A percentile compares a stretch with the other conserved stretches of the same genome.
Evolutionary conservation across 1,284 basidiomycete genomes (phyloP).

Genomic region (Porodaedalea pini): DNA sequence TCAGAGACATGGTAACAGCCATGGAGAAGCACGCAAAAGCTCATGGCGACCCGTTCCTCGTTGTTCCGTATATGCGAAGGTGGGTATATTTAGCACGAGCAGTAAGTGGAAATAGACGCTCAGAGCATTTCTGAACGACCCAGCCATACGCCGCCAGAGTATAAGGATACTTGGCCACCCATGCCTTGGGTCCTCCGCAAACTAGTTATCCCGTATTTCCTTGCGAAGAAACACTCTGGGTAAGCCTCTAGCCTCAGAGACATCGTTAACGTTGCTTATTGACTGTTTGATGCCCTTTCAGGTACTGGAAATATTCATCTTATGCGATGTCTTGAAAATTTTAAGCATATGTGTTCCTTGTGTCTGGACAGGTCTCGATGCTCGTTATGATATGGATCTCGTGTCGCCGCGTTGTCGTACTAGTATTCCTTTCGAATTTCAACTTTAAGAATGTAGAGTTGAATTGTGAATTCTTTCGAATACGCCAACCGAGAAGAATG

Average conservation of each 20-base stretch:
- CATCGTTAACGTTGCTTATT: not conserved
- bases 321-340: conserved; percentile 26
- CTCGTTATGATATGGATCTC: too few species aligned
- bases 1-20: conserved; percentile 28
- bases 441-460: not conserved
- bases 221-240: conserved; percentile 35
- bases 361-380: too few species aligned
- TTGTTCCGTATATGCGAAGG: conserved; percentile 37
- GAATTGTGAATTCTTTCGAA: not conserved
- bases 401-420: not conserved
- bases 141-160: conserved; percentile 36
- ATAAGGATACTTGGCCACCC: conserved; percentile 35
- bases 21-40: conserved; percentile 32
- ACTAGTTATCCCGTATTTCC: conserved; percentile 33
- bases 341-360: too few species aligned
- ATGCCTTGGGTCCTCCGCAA: conserved; percentile 38
- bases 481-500: too few species aligned
- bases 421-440: not conserved
- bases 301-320: conserved; percentile 39
- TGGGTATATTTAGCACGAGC: conserved; percentile 21
- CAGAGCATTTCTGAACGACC: not conserved
- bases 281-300: conserved; percentile 17
- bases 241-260: conserved; percentile 20
- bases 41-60: conserved; percentile 32
- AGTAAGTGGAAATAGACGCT: not conserved